Conservation (phyloP, 805 yeast genomes). For the Kluyveromyces nonfermentans region DNA sequence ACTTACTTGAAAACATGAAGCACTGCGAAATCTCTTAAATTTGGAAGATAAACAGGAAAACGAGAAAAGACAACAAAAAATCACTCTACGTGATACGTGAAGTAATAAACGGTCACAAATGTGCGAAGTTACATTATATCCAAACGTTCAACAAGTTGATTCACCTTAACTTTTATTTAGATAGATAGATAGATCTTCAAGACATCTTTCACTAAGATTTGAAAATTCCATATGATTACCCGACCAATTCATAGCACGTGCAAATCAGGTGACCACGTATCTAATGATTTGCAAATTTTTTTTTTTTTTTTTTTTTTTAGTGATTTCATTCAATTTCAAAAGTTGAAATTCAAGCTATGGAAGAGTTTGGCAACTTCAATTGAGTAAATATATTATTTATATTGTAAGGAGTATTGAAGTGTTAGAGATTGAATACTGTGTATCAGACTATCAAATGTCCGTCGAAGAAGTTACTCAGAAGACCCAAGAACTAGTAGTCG, state of each 20-base stretch:
- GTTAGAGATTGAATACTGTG: neutral
- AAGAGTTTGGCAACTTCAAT: neutral
- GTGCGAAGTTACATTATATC: too few relatives aligned
- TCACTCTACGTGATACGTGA: too few relatives aligned
- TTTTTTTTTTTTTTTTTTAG: neutral
- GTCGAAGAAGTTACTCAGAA: constrained; percentile 30
- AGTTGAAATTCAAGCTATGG: neutral
- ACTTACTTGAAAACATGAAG: constrained; percentile 4
- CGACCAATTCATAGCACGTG: neutral
- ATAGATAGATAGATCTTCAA: too few relatives aligned
- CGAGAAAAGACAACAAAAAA: too few relatives aligned
- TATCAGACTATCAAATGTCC: constrained; percentile 18
- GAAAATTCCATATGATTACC: neutral
- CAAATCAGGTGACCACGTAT: neutral
- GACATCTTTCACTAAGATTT: too few relatives aligned
- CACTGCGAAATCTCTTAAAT: neutral
- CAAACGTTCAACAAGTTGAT: too few relatives aligned
- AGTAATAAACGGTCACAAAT: too few relatives aligned
- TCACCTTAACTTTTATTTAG: too few relatives aligned
- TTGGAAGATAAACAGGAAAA: too few relatives aligned
- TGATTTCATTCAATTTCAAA: neutral
- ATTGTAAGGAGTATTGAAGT: neutral
- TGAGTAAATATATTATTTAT: neutral
- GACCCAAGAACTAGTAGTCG: constrained; percentile 22
- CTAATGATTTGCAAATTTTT: neutral